A percentile compares a stretch with the other conserved stretches of the same genome.
These are phyloP conservation scores for Theobroma cacao DNA, from an alignment of 345 rosid genomes.

Conservation along the genomic window DNA sequence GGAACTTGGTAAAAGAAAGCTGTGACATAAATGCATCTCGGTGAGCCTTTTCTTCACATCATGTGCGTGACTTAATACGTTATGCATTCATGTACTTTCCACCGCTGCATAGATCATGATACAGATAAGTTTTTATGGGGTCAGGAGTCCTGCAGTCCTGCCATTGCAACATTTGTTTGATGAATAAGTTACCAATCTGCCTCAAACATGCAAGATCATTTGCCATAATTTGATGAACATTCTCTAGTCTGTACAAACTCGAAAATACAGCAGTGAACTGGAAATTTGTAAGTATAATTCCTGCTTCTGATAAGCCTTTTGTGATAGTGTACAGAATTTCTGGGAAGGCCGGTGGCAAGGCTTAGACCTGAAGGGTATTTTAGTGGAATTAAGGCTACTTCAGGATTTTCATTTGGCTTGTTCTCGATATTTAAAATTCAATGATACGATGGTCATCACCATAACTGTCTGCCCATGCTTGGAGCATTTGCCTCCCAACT, in stretches of 20 bases:
- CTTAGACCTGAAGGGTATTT: no score
- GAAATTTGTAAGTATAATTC: no score
- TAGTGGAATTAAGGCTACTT: no score
- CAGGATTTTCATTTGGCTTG: no score
- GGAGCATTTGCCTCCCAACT: background rate
- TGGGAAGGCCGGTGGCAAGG: no score
- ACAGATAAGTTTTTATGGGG: background rate
- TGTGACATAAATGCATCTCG: background rate
- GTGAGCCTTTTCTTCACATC: background rate
- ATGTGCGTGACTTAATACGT: background rate
- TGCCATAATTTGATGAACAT: background rate
- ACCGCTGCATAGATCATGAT: background rate
- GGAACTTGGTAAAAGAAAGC: background rate
- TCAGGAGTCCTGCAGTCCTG: background rate
- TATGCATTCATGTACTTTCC: background rate
- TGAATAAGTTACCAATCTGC: background rate
- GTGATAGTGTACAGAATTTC: no score
- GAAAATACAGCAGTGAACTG: no score
- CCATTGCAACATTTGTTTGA: background rate
- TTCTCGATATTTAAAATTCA: no score
- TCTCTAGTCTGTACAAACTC: background rate
- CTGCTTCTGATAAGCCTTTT: no score
- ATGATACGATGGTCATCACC: background rate
- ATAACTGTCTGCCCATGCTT: background rate
- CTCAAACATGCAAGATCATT: background rate